Percentiles rank a stretch among this genome's conserved stretches.
These are phyloP conservation scores for Stachybotrys elegans DNA, from an alignment of 2,329 filamentous ascomycete genomes.

Conservation along the genomic window DNA sequence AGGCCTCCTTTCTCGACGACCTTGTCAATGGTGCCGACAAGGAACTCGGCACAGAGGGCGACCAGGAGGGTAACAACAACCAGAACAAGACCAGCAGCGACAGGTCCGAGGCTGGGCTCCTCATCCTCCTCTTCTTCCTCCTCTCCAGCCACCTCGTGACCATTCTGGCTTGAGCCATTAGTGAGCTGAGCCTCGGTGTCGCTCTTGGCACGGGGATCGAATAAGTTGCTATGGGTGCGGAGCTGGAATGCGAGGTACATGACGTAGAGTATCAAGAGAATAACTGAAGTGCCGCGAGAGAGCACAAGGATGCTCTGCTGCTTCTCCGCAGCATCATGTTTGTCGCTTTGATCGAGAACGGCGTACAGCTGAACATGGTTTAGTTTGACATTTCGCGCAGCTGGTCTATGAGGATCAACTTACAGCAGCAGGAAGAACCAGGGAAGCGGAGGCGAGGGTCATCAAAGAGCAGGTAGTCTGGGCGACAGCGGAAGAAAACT, in stretches of 20 bases:
- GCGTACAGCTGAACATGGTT: slow-evolving; percentile 54
- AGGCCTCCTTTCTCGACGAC: slow-evolving; percentile 57
- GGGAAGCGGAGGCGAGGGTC: slow-evolving; percentile 69
- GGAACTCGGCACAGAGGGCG: slow-evolving; percentile 74
- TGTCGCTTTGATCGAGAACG: no score
- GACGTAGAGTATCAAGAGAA: slow-evolving; percentile 77
- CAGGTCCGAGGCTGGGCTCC: slow-evolving; percentile 66
- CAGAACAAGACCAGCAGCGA: slow-evolving; percentile 68
- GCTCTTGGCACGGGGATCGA: slow-evolving; percentile 76
- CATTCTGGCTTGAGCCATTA: slow-evolving; percentile 44
- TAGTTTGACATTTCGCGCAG: slow-evolving; percentile 32
- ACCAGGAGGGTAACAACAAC: slow-evolving; percentile 71
- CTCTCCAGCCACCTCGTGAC: slow-evolving; percentile 61
- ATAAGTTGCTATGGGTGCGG: slow-evolving; percentile 75
- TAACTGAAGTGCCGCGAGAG: slow-evolving; percentile 70
- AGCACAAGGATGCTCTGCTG: no score
- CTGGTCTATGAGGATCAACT: slow-evolving; percentile 73
- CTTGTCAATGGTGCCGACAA: slow-evolving; percentile 67
- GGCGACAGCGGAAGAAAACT: slow-evolving; percentile 88
- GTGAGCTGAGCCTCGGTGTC: slow-evolving; percentile 51
- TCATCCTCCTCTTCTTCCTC: slow-evolving; percentile 68
- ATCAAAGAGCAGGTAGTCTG: slow-evolving; percentile 82
- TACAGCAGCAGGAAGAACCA: slow-evolving; percentile 95
- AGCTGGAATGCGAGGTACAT: slow-evolving; percentile 89
- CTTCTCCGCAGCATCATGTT: no score